Conservation (phyloP, 225 moss, liverwort and hornwort genomes). For the Neckera pumila region DNA sequence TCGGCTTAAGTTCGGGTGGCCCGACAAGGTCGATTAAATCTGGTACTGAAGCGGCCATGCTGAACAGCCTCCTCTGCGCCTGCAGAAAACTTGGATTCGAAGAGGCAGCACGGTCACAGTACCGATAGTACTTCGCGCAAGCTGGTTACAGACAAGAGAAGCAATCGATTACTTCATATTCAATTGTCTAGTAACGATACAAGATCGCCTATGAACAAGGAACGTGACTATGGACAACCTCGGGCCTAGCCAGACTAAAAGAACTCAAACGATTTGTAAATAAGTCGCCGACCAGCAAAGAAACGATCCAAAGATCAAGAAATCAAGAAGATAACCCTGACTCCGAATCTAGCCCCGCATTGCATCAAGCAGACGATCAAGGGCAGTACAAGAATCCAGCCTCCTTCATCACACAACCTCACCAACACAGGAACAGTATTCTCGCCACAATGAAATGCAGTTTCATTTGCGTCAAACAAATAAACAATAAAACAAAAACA, state of each 20-base stretch:
- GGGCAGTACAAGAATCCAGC: background rate
- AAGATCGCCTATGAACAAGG: background rate
- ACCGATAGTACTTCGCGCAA: background rate
- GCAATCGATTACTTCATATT: background rate
- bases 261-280: background rate
- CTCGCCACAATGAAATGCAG: background rate
- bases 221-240: background rate
- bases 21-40: slow-evolving; percentile 9
- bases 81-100: background rate
- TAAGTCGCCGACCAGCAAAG: background rate
- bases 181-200: background rate
- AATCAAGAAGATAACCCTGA: background rate
- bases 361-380: background rate
- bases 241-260: background rate
- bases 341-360: background rate
- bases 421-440: background rate
- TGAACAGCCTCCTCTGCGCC: background rate
- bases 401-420: background rate
- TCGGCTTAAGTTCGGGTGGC: slow-evolving; percentile 4
- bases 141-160: background rate
- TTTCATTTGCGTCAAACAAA: background rate
- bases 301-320: background rate
- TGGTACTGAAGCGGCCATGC: slow-evolving; percentile 6
- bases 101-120: background rate
- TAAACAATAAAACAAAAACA: background rate